These are phyloP conservation scores for Plenodomus biglobosus DNA, from an alignment of 2,329 filamentous ascomycete genomes.

Conservation along the genomic window DNA sequence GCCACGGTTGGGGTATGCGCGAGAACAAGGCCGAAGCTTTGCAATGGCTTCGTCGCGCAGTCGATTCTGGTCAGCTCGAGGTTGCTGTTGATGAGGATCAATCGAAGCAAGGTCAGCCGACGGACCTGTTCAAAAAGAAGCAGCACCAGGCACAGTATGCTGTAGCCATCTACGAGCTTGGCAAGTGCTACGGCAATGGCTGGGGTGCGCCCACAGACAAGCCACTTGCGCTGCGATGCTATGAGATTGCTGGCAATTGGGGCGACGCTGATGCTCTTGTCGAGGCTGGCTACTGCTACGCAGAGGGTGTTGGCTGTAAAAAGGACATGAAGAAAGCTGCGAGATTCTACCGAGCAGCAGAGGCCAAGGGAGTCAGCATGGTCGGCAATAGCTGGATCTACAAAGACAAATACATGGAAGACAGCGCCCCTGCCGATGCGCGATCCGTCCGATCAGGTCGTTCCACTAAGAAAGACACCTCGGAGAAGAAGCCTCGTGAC, in stretches of 20 bases:
- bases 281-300: slow-evolving; percentile 95
- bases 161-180: slow-evolving; percentile 91
- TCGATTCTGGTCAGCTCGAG: slow-evolving; percentile 78
- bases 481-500: slow-evolving; percentile 66
- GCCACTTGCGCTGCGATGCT: slow-evolving; percentile 81
- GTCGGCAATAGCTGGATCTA: slow-evolving; percentile 99
- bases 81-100: slow-evolving; percentile 78
- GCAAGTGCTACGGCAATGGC: slow-evolving; percentile 95
- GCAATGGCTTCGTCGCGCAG: slow-evolving; percentile 87
- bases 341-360: slow-evolving; percentile 84
- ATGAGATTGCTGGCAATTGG: slow-evolving; percentile 95
- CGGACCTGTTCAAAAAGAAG: slow-evolving; percentile 71
- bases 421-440: slow-evolving; percentile 39
- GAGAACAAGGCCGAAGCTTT: slow-evolving; percentile 88
- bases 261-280: slow-evolving; percentile 92
- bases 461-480: slow-evolving; percentile 44
- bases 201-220: slow-evolving; percentile 98
- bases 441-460: slow-evolving; percentile 52
- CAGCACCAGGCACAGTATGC: slow-evolving; percentile 91
- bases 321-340: slow-evolving; percentile 96
- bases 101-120: slow-evolving; percentile 60
- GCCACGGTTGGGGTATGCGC: slow-evolving; percentile 97
- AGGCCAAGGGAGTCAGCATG: slow-evolving; percentile 94
- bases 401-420: slow-evolving; percentile 85
- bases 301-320: slow-evolving; percentile 88